phyloP scores from a whole-genome alignment of 768 basidiomycete genomes.

The Lactifluus volemus region DNA sequence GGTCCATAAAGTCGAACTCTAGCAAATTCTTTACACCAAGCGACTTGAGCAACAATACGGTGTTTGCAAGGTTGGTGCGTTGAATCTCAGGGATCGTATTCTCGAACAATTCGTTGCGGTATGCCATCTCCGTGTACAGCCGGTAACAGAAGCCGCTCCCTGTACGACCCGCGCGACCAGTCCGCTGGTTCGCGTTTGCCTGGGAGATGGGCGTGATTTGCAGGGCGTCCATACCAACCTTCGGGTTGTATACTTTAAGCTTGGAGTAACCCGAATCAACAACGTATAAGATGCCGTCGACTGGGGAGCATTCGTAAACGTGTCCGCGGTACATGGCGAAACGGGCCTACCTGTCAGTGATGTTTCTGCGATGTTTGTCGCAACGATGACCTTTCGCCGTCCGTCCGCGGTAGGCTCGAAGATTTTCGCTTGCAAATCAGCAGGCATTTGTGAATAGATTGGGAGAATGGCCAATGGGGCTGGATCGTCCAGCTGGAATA shows the following conservation, averaged over 20 bases:
- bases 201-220: constrained; percentile 99
- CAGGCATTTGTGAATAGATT: constrained; percentile 99
- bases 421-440: constrained; percentile 96
- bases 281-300: constrained; percentile 96
- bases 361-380: constrained; percentile 98
- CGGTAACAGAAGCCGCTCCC: constrained; percentile 96
- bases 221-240: constrained; percentile 98
- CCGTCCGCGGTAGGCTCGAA: constrained; percentile 93
- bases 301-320: constrained; percentile 33
- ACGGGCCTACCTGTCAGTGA: constrained; percentile 71
- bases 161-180: constrained; percentile 93
- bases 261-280: constrained; percentile 97
- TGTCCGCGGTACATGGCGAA: neutral
- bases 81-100: constrained; percentile 99
- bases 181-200: constrained; percentile 94
- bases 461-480: constrained; percentile 84
- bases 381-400: constrained; percentile 92
- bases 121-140: constrained; percentile 95
- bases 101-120: constrained; percentile 87
- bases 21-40: constrained; percentile 94
- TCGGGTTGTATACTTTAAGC: constrained; percentile 97
- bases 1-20: constrained; percentile 99
- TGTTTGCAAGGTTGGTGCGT: constrained; percentile 95
- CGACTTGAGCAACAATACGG: constrained; percentile 88
- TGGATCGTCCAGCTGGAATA: constrained; percentile 88